These are phyloP conservation scores for Cyberlindnera misumaiensis DNA, from an alignment of 805 yeast species.

Conservation along the genomic window DNA sequence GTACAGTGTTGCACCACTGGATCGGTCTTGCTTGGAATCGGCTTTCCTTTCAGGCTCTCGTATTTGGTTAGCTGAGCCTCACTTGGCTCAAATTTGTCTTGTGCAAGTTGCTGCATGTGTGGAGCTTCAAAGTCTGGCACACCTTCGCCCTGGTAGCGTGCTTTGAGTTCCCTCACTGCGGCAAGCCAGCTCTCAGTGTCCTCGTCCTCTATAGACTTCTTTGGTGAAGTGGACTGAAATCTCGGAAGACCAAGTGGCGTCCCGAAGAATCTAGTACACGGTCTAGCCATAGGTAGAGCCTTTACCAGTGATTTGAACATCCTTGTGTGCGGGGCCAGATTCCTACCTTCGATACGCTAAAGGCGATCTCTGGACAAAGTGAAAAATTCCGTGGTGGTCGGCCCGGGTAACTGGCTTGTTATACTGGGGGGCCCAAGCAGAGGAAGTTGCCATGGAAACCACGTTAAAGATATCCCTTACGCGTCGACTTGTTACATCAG, in stretches of 20 bases:
- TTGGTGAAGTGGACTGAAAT: conserved; percentile 7
- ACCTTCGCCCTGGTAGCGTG: conserved; percentile 26
- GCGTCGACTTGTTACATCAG: too few relatives aligned
- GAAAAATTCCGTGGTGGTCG: neutral
- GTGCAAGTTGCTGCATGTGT: conserved; percentile 17
- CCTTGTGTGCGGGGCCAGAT: neutral
- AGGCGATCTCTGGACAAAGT: neutral
- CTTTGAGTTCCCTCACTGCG: conserved; percentile 33
- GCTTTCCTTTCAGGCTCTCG: conserved; percentile 39
- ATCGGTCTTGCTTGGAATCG: conserved; percentile 58
- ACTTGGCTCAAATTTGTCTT: conserved; percentile 46
- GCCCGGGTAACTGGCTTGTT: neutral
- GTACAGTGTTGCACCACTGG: conserved; percentile 73
- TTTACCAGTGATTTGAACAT: conserved; percentile 14
- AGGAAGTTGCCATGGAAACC: too few relatives aligned
- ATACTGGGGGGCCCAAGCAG: too few relatives aligned
- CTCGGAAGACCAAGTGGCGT: conserved; percentile 2
- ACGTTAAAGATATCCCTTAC: too few relatives aligned
- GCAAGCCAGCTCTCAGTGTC: conserved; percentile 38
- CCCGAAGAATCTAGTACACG: neutral
- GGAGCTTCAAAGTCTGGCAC: conserved; percentile 25
- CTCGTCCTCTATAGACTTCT: conserved; percentile 8
- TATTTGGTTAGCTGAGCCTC: conserved; percentile 57
- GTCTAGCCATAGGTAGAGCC: conserved; percentile 1
- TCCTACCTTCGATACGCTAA: neutral